Evolutionary conservation across 345 rosid genomes (phyloP).

Genomic region (Moringa oleifera): DNA sequence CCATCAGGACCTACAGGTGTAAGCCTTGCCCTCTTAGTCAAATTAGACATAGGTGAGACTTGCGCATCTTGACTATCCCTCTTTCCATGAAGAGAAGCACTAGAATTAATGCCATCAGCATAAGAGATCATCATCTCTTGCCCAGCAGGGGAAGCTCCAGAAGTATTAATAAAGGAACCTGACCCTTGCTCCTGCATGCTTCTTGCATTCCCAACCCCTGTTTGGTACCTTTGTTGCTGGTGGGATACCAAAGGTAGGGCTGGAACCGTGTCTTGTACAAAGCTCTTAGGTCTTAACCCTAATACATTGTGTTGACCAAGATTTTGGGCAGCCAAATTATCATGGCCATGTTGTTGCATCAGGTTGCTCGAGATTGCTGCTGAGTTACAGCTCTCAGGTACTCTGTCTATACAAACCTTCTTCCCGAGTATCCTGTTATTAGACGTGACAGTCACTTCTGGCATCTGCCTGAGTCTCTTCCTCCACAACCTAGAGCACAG

Average conservation of each 20-base stretch:
- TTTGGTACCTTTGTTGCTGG: constrained; percentile 53
- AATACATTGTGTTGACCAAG: constrained; percentile 41
- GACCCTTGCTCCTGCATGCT: constrained; percentile 62
- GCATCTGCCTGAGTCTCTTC: constrained; percentile 68
- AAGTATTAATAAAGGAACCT: constrained; percentile 33
- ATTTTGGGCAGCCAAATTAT: constrained; percentile 54
- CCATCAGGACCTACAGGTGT: constrained; percentile 53
- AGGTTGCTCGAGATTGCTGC: constrained; percentile 46
- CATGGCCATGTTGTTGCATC: constrained; percentile 52
- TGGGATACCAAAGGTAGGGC: constrained; percentile 42
- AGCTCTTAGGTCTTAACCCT: constrained; percentile 50
- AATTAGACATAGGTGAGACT: constrained; percentile 51
- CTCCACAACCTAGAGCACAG: constrained; percentile 50
- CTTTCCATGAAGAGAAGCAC: constrained; percentile 52
- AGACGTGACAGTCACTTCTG: constrained; percentile 56
- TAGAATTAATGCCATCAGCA: constrained; percentile 43
- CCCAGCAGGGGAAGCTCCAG: constrained; percentile 57
- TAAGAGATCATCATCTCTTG: constrained; percentile 65
- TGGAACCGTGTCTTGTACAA: constrained; percentile 45
- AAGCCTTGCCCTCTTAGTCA: constrained; percentile 59
- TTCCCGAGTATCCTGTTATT: constrained; percentile 65
- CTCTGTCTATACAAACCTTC: constrained; percentile 66
- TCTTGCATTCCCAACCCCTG: constrained; percentile 48
- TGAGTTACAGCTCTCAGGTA: constrained; percentile 58
- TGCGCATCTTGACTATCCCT: constrained; percentile 73